Evolutionary conservation across 305 asterid species (phyloP).

Genomic region (Rubia balearica): DNA sequence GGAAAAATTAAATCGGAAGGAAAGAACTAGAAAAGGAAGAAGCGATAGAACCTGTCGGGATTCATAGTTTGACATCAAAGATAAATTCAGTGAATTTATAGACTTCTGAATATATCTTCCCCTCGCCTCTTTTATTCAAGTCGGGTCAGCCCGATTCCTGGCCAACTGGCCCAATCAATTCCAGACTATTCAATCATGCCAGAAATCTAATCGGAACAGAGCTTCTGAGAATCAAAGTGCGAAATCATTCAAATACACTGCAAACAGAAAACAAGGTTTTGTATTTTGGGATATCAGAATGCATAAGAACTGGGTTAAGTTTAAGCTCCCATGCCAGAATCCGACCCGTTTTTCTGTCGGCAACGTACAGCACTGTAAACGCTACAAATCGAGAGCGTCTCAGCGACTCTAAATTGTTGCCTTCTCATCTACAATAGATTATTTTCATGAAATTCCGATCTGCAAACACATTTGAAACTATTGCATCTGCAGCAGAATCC

Average conservation of each 20-base stretch:
- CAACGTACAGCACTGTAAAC: conserved; percentile 28
- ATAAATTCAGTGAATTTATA: not conserved
- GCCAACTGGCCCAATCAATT: not conserved
- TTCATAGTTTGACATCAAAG: not conserved
- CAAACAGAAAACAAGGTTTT: not conserved
- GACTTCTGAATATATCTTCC: not conserved
- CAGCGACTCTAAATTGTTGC: conserved; percentile 34
- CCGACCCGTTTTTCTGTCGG: conserved; percentile 15
- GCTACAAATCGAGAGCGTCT: conserved; percentile 12
- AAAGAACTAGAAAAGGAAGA: no score
- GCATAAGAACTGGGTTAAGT: not conserved
- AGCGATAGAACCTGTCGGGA: not conserved
- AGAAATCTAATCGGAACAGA: not conserved
- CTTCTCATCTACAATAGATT: not conserved
- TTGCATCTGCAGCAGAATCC: not conserved
- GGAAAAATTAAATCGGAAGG: no score
- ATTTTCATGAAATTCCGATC: no score
- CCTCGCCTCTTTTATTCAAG: not conserved
- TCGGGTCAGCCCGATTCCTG: no score
- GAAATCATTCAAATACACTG: not conserved
- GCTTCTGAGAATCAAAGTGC: not conserved
- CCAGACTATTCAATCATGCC: not conserved
- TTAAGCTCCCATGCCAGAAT: conserved; percentile 13
- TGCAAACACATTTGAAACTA: not conserved
- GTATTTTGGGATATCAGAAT: conserved; percentile 12